These are phyloP conservation scores for Lasiodiplodia sp. DNA, from an alignment of 2,329 filamentous ascomycete species.

Conservation along the genomic window DNA sequence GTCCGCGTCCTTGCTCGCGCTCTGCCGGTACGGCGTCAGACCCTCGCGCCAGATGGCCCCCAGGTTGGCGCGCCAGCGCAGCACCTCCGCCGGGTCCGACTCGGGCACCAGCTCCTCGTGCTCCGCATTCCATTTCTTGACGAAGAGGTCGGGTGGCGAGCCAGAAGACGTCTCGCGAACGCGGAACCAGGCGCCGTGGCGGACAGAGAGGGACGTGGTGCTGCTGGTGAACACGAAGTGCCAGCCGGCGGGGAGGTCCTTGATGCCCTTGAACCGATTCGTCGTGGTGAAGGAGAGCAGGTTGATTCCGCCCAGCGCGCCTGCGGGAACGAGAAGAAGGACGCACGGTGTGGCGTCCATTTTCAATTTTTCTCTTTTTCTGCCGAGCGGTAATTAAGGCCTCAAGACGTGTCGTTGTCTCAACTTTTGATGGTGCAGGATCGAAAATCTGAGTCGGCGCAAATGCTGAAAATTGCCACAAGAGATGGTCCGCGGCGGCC, in stretches of 20 bases:
- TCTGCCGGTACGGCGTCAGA: slow-evolving; percentile 56
- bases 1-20: slow-evolving; percentile 41
- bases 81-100: slow-evolving; percentile 48
- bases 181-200: slow-evolving; percentile 69
- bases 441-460: neutral
- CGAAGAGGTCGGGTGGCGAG: slow-evolving; percentile 53
- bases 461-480: neutral
- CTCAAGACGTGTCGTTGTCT: neutral
- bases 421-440: neutral
- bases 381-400: neutral
- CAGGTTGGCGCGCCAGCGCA: slow-evolving; percentile 64
- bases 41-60: slow-evolving; percentile 63
- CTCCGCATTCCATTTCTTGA: slow-evolving; percentile 63
- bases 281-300: slow-evolving; percentile 69
- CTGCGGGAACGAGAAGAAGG: slow-evolving; percentile 53
- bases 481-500: neutral
- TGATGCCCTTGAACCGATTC: slow-evolving; percentile 67
- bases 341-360: slow-evolving; percentile 29
- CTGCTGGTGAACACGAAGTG: slow-evolving; percentile 69
- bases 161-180: slow-evolving; percentile 47
- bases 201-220: slow-evolving; percentile 64
- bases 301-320: slow-evolving; percentile 62
- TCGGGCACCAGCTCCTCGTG: slow-evolving; percentile 56
- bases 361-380: neutral
- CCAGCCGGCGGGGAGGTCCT: slow-evolving; percentile 63